These are phyloP conservation scores for Ganoderma sp. DNA, from an alignment of 1,284 basidiomycete species.

Conservation along the genomic window DNA sequence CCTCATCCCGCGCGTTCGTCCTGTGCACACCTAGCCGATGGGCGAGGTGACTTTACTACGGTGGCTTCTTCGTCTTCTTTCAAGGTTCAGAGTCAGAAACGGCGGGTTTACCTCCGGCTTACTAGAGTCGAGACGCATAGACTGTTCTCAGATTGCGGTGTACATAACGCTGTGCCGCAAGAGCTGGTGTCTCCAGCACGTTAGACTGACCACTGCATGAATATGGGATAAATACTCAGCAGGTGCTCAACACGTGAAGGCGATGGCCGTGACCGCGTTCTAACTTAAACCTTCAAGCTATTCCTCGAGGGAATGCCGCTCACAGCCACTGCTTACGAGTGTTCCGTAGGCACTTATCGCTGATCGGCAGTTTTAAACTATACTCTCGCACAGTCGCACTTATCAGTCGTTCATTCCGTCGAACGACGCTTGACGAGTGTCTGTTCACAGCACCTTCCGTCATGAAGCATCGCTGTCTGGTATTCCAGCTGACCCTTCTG, in stretches of 20 bases:
- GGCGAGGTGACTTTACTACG: background rate
- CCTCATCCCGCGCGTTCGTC: constrained; percentile 38
- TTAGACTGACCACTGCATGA: background rate
- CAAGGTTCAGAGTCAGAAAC: background rate
- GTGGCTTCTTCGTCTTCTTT: background rate
- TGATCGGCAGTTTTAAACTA: no score
- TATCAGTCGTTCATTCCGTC: no score
- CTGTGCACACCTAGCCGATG: constrained; percentile 24
- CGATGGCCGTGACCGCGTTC: no score
- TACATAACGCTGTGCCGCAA: background rate
- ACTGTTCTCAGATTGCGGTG: background rate
- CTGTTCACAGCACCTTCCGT: background rate
- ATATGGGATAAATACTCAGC: no score
- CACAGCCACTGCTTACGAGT: no score
- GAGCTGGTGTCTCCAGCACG: background rate
- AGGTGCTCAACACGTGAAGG: no score
- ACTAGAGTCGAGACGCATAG: background rate
- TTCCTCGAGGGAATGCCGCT: no score
- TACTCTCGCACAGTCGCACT: no score
- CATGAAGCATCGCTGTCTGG: background rate
- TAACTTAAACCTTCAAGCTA: no score
- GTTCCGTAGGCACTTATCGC: no score
- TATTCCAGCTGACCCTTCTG: background rate
- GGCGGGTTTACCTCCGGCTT: background rate
- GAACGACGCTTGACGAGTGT: no score